These are phyloP conservation scores for Fusarium xylarioides DNA, from an alignment of 2,329 filamentous ascomycete genomes.

Conservation along the genomic window DNA sequence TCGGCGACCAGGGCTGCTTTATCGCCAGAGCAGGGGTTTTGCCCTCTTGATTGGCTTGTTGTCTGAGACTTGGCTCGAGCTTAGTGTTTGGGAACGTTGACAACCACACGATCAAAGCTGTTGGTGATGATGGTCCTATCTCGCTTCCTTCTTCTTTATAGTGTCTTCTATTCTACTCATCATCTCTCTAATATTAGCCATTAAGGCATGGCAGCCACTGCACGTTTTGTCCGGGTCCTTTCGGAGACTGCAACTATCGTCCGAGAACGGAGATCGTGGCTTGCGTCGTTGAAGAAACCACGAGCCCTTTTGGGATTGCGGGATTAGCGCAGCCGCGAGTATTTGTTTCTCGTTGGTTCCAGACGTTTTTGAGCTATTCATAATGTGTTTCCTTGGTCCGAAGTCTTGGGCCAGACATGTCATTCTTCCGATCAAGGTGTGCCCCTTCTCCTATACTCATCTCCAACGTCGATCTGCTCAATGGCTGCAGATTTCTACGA, in stretches of 20 bases:
- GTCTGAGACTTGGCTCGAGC: conserved; percentile 41
- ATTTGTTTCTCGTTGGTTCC: conserved; percentile 35
- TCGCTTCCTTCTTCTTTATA: conserved; percentile 10
- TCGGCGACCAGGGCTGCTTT: conserved; percentile 40
- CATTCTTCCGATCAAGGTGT: conserved; percentile 4
- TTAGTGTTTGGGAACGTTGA: conserved; percentile 50
- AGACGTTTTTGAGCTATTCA: conserved; percentile 14
- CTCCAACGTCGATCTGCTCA: conserved; percentile 11
- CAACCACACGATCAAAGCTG: conserved; percentile 25
- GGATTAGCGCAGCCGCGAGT: conserved; percentile 45
- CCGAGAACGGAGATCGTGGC: conserved; percentile 39
- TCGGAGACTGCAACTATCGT: conserved; percentile 26
- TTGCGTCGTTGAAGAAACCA: conserved; percentile 33
- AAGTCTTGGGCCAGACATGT: conserved; percentile 2
- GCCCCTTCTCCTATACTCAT: conserved; percentile 8
- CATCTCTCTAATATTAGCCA: conserved; percentile 22
- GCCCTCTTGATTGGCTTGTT: conserved; percentile 45
- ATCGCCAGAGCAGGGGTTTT: conserved; percentile 45
- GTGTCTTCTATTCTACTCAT: conserved; percentile 5
- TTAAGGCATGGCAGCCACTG: conserved; percentile 26
- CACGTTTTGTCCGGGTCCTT: conserved; percentile 35
- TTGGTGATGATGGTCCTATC: conserved; percentile 25
- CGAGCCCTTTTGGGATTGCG: conserved; percentile 35
- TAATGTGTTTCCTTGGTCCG: conserved; percentile 5
- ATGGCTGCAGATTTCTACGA: conserved; percentile 18